Evolutionary conservation across 805 yeast species (phyloP), one percentile per base, ranked within the genome.

Genomic region (Metschnikowia amazonensis): DNA sequence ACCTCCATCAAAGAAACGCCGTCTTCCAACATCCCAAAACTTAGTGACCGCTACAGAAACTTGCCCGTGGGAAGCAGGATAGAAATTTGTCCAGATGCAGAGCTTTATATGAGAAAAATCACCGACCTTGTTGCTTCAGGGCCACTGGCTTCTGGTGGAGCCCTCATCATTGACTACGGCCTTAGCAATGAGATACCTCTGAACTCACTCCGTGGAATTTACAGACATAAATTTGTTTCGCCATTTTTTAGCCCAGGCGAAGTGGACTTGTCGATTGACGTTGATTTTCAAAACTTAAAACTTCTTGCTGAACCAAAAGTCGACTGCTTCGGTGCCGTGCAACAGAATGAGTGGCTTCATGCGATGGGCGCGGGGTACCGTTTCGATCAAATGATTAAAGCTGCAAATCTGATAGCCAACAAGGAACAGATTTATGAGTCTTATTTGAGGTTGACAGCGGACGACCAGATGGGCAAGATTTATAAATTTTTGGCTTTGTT

Each of bases 181-280:
- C 77, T 84, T 3, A 66, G 70, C 6, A 63, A 65, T 2, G 76
- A 79, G 0, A 70, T 85, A 11, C 96, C 95, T 2, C 75, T 77
- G n/a, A 80, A 83, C 55, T 73, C 89, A 0, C 69, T 88, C 29
- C 70, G 96, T 28, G 96, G 89, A 0, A 86, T 88, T 49, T 72
- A 76, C 53, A 69, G 79, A 51, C 95, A 88, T 61, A 76, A 78
- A 53, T 76, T 87, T 56, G 90, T 84, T 0, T 78, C 82, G 18
- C 95, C 96, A 1, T 83, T 86, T 48, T 69, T 62, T n/a, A 71
- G 72, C 11, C 94, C 94, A 0, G 96, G 96, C 1, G 76, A 79
- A 29, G 90, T 86, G 3, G 96, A 88, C 65, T 68, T 88, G 25
- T 85, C 95, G 0, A 82, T 84, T 0, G 95, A 88, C 59, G 96